Conservation (phyloP, 805 yeast genomes). For the Ogataea nakhonphanomensis region DNA sequence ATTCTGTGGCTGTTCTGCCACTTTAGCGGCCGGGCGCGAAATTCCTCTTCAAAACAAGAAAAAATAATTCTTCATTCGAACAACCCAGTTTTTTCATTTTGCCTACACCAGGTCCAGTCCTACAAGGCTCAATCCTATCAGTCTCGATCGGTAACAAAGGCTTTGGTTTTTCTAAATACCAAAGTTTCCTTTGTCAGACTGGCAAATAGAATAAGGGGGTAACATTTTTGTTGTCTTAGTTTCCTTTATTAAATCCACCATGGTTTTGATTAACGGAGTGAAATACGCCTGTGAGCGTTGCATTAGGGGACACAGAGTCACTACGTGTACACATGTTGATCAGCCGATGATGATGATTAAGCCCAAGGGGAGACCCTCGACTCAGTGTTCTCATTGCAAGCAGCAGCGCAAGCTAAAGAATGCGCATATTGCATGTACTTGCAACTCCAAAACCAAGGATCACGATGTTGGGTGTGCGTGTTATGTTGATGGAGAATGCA, state of each 20-base stretch:
- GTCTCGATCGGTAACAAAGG: not conserved
- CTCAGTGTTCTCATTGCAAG: conserved; percentile 86
- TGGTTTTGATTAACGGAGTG: conserved; percentile 90
- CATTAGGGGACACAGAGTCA: conserved; percentile 93
- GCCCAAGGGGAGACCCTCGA: conserved; percentile 94
- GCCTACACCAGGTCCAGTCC: not conserved
- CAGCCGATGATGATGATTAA: conserved; percentile 89
- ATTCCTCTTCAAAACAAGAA: conserved; percentile 1
- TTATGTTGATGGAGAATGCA: conserved; percentile 30
- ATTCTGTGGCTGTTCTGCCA: conserved; percentile 2
- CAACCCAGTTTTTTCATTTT: not conserved
- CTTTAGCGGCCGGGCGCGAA: not conserved
- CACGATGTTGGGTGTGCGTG: conserved; percentile 33
- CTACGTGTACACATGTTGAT: conserved; percentile 89
- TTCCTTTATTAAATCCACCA: conserved; percentile 27
- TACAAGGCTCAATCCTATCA: not conserved
- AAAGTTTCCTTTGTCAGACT: conserved; percentile 3
- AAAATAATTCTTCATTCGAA: conserved; percentile 1
- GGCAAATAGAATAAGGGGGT: not conserved
- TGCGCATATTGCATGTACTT: conserved; percentile 66
- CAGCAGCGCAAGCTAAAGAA: conserved; percentile 66
- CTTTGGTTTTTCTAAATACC: not conserved
- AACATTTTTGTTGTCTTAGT: not conserved
- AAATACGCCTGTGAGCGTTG: conserved; percentile 96
- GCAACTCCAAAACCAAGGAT: conserved; percentile 47